phyloP scores from a whole-genome alignment of 805 yeast species.

The Starmerella tilneyi region DNA sequence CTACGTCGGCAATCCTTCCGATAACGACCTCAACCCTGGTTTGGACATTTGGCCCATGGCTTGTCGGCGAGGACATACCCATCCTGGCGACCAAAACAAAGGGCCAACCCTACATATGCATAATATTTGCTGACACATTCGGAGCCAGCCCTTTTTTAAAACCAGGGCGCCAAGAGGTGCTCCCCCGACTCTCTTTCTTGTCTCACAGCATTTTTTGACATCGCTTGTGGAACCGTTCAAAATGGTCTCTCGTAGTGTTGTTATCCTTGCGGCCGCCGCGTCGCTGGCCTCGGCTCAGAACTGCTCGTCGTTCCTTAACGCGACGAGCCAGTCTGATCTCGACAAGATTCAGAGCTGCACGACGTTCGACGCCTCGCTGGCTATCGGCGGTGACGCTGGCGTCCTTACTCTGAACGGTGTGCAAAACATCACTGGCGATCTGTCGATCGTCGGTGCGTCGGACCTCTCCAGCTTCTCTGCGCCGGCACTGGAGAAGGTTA shows the following conservation, averaged over 20 bases:
- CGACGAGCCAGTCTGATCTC: slow-evolving; percentile 69
- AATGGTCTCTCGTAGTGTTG: slow-evolving; percentile 17
- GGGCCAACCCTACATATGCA: slow-evolving; percentile 18
- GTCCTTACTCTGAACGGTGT: slow-evolving; percentile 51
- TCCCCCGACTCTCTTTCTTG: background rate
- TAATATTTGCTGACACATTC: slow-evolving; percentile 14
- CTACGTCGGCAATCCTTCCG: background rate
- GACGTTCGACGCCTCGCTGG: slow-evolving; percentile 69
- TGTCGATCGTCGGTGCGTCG: slow-evolving; percentile 57
- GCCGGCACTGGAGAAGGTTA: slow-evolving; percentile 62
- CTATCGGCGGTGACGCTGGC: slow-evolving; percentile 55
- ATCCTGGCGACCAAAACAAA: slow-evolving; percentile 7
- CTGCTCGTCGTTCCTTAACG: slow-evolving; percentile 45
- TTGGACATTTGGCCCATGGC: background rate
- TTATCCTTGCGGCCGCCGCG: slow-evolving; percentile 20
- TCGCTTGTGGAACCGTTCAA: background rate
- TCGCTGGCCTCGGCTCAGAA: slow-evolving; percentile 16
- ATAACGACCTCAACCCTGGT: background rate
- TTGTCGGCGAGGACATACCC: background rate
- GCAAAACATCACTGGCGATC: slow-evolving; percentile 65
- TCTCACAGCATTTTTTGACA: background rate
- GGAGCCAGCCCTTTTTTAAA: slow-evolving; percentile 12
- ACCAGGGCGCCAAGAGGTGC: slow-evolving; percentile 10
- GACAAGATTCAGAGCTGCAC: slow-evolving; percentile 64
- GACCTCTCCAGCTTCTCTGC: slow-evolving; percentile 59